phyloP scores from a whole-genome alignment of 2,329 filamentous ascomycete species.

The Biscogniauxia marginata region DNA sequence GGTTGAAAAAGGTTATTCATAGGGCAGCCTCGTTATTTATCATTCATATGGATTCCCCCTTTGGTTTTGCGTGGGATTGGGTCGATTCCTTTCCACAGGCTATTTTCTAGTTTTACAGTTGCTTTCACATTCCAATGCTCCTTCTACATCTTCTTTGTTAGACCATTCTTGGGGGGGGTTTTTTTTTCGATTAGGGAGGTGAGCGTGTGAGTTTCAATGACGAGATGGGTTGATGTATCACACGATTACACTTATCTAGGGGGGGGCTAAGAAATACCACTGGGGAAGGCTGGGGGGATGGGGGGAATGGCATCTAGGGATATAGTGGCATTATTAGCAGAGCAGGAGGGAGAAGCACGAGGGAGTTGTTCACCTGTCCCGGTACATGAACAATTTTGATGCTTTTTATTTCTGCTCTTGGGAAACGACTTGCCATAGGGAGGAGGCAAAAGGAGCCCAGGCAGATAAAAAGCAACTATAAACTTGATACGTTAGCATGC shows the following conservation, averaged over 20 bases:
- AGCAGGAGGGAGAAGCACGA: neutral
- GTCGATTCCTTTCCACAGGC: slow-evolving; percentile 13
- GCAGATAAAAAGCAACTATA: neutral
- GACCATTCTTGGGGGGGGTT: slow-evolving; percentile 9
- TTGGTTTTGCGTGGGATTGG: slow-evolving; percentile 21
- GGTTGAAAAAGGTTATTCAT: slow-evolving; percentile 21
- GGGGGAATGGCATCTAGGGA: neutral
- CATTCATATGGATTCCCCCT: slow-evolving; percentile 21
- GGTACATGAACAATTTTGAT: neutral
- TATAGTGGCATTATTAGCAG: neutral
- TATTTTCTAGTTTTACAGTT: slow-evolving; percentile 10
- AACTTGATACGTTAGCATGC: neutral
- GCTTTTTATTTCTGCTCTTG: neutral
- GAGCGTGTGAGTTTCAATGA: slow-evolving; percentile 13
- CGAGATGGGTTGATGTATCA: slow-evolving; percentile 17
- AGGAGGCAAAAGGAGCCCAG: neutral
- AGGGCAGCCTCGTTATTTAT: slow-evolving; percentile 13
- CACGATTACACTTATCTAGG: slow-evolving; percentile 2
- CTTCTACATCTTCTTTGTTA: slow-evolving; percentile 13
- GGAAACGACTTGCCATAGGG: neutral
- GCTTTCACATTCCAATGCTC: slow-evolving; percentile 9
- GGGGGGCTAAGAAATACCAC: neutral
- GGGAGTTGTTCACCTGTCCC: neutral
- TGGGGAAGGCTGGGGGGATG: neutral
- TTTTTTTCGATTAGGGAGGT: slow-evolving; percentile 8